Evolutionary conservation across 2,329 filamentous ascomycete genomes (phyloP).

Genomic region (Aspergillus cejpii): DNA sequence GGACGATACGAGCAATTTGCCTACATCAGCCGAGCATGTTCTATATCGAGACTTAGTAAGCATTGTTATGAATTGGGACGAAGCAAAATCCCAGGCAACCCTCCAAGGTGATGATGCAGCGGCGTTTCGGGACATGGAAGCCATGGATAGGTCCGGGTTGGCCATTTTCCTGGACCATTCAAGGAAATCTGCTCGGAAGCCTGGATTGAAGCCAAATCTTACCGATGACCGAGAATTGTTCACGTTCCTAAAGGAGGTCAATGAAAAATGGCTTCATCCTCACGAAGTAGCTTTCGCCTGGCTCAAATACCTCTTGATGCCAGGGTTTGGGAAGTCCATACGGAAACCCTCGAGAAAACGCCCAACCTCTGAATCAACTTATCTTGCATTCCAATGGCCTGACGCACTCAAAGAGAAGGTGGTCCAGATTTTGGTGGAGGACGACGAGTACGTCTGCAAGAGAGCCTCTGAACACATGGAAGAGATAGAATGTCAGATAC

Average conservation of each 20-base stretch:
- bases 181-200: constrained; percentile 40
- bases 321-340: constrained; percentile 23
- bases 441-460: constrained; percentile 50
- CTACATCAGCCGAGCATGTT: constrained; percentile 20
- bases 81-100: constrained; percentile 40
- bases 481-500: constrained; percentile 24
- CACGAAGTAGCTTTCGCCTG: constrained; percentile 51
- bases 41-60: constrained; percentile 43
- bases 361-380: constrained; percentile 40
- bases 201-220: constrained; percentile 36
- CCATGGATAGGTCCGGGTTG: constrained; percentile 44
- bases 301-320: constrained; percentile 47
- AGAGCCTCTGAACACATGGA: constrained; percentile 33
- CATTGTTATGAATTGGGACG: constrained; percentile 40
- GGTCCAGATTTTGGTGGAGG: constrained; percentile 47
- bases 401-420: constrained; percentile 51
- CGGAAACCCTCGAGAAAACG: constrained; percentile 5
- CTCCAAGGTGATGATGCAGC: constrained; percentile 47
- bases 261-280: constrained; percentile 42
- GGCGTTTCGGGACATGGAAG: constrained; percentile 43
- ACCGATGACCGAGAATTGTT: constrained; percentile 34
- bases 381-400: constrained; percentile 50
- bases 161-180: constrained; percentile 54
- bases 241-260: constrained; percentile 42
- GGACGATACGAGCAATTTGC: constrained; percentile 11